A percentile compares a stretch with the other conserved stretches of the same genome.
These are phyloP conservation scores for Thelephora ganbajun DNA, from an alignment of 768 basidiomycete genomes.

Conservation along the genomic window DNA sequence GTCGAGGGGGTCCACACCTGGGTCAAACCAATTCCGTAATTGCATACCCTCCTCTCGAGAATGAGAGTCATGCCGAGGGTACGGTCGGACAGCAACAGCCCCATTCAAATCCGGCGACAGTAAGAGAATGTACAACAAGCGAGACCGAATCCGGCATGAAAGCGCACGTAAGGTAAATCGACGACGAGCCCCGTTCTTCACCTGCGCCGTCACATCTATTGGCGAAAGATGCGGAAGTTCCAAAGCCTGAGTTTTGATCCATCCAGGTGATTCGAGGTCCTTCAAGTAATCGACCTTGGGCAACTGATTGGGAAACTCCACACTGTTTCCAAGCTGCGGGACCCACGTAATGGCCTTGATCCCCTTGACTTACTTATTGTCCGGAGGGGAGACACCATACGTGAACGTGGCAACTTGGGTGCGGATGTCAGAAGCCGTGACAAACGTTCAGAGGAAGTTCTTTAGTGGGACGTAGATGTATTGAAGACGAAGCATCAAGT, in stretches of 20 bases:
- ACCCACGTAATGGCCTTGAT: constrained; percentile 96
- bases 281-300: constrained; percentile 97
- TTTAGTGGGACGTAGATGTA: constrained; percentile 98
- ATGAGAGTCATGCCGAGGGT: constrained; percentile 93
- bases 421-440: constrained; percentile 84
- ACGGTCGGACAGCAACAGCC: constrained; percentile 93
- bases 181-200: constrained; percentile 89
- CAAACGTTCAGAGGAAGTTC: constrained; percentile 90
- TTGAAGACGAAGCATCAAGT: constrained; percentile 88
- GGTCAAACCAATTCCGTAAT: constrained; percentile 88
- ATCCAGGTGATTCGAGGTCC: constrained; percentile 88
- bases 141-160: constrained; percentile 98
- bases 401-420: constrained; percentile 92
- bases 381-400: constrained; percentile 85
- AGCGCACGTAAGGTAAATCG: constrained; percentile 85
- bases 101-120: constrained; percentile 94
- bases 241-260: constrained; percentile 92
- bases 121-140: constrained; percentile 80
- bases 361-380: constrained; percentile 98
- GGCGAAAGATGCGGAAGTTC: constrained; percentile 90
- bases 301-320: constrained; percentile 84
- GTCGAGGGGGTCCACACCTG: constrained; percentile 80
- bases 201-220: constrained; percentile 85
- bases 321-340: constrained; percentile 89
- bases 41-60: constrained; percentile 91